Evolutionary conservation across 2,329 filamentous ascomycete species (phyloP).

Genomic region (Aspergillus sp.): DNA sequence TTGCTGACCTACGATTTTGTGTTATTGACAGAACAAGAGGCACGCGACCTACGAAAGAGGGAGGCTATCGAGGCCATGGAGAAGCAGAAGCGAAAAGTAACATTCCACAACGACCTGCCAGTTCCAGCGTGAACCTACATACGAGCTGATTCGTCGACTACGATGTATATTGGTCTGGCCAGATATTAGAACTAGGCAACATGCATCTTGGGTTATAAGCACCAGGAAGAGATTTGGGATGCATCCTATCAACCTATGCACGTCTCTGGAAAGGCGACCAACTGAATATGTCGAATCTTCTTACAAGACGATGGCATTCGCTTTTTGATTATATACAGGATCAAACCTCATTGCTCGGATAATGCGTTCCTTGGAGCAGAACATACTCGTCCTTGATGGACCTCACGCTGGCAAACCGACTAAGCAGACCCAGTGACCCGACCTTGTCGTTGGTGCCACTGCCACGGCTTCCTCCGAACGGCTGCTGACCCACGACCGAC

Average conservation of each 20-base stretch:
- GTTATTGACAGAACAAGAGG: slow-evolving; percentile 8
- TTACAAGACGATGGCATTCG: too few species aligned
- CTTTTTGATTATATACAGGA: background rate
- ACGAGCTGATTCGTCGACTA: too few species aligned
- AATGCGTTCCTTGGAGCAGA: slow-evolving; percentile 15
- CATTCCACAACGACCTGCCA: slow-evolving; percentile 7
- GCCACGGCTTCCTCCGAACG: slow-evolving; percentile 45
- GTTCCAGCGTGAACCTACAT: too few species aligned
- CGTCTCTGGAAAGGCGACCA: too few species aligned
- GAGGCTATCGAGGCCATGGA: slow-evolving; percentile 9
- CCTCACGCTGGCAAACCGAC: slow-evolving; percentile 44
- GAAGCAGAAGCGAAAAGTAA: slow-evolving; percentile 7
- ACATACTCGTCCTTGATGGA: slow-evolving; percentile 46
- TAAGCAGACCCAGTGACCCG: slow-evolving; percentile 42
- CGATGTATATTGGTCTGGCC: too few species aligned
- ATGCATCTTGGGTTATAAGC: too few species aligned
- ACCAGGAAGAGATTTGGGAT: too few species aligned
- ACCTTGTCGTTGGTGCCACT: slow-evolving; percentile 51
- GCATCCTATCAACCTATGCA: too few species aligned
- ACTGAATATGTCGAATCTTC: too few species aligned
- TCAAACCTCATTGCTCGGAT: slow-evolving; percentile 13
- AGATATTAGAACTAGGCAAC: too few species aligned
- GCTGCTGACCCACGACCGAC: slow-evolving; percentile 48
- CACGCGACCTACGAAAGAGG: slow-evolving; percentile 5
- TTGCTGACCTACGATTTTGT: slow-evolving; percentile 19